phyloP scores from a whole-genome alignment of 2,329 filamentous ascomycete genomes.

The Chaetomium sp. region DNA sequence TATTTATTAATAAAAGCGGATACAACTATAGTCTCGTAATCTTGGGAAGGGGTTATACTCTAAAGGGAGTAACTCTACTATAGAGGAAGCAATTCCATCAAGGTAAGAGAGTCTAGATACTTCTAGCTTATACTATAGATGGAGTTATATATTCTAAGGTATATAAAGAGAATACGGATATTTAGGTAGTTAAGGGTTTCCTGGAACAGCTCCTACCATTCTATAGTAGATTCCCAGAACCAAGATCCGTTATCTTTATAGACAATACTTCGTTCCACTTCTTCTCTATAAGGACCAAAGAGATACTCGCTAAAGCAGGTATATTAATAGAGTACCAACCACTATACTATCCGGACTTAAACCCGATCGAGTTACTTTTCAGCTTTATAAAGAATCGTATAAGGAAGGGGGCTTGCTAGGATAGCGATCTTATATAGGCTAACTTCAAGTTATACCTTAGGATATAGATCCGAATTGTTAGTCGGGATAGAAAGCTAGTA shows the following conservation, averaged over 20 bases:
- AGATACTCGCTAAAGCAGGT: background rate
- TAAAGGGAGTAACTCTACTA: background rate
- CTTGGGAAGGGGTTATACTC: background rate
- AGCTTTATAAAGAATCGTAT: background rate
- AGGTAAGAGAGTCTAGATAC: background rate
- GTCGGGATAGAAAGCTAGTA: background rate
- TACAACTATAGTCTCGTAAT: background rate
- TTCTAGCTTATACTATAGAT: background rate
- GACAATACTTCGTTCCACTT: background rate
- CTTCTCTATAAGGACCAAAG: background rate
- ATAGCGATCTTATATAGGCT: background rate
- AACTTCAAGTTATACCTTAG: background rate
- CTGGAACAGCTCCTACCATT: background rate
- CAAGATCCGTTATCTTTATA: background rate
- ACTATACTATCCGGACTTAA: background rate
- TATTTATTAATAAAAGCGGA: slow-evolving; percentile 1
- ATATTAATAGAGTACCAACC: background rate
- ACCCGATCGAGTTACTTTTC: slow-evolving; percentile 1
- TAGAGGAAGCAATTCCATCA: background rate
- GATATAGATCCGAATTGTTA: slow-evolving; percentile 2
- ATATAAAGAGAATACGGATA: slow-evolving; percentile 2
- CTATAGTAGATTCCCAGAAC: background rate
- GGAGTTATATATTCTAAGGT: slow-evolving; percentile 1
- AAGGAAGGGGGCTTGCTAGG: background rate
- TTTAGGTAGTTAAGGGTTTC: background rate